These are phyloP conservation scores for Fusarium buharicum DNA, from an alignment of 2,329 filamentous ascomycete species.

Conservation along the genomic window DNA sequence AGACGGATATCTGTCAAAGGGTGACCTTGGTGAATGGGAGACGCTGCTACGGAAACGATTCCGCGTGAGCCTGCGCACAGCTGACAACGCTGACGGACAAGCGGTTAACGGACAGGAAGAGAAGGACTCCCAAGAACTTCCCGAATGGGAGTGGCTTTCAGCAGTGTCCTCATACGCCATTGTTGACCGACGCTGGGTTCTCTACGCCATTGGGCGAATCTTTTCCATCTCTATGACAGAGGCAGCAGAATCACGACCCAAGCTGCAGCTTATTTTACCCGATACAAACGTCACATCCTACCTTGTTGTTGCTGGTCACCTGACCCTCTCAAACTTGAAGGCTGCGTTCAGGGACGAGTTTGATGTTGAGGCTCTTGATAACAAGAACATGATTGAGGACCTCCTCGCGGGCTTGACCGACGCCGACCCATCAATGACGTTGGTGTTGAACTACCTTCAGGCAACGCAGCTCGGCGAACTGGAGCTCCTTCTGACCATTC, in stretches of 20 bases:
- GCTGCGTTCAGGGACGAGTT: slow-evolving; percentile 65
- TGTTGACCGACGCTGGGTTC: slow-evolving; percentile 72
- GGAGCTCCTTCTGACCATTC: slow-evolving; percentile 74
- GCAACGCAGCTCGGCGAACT: slow-evolving; percentile 71
- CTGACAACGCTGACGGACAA: slow-evolving; percentile 36
- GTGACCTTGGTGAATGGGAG: slow-evolving; percentile 62
- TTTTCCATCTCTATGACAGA: slow-evolving; percentile 63
- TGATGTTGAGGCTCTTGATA: slow-evolving; percentile 56
- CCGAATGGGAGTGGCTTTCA: slow-evolving; percentile 64
- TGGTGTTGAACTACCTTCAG: slow-evolving; percentile 73
- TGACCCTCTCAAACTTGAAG: slow-evolving; percentile 68
- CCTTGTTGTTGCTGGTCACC: slow-evolving; percentile 68
- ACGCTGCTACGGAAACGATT: slow-evolving; percentile 61
- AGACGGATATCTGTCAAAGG: slow-evolving; percentile 59
- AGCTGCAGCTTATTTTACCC: slow-evolving; percentile 54
- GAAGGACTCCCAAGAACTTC: slow-evolving; percentile 45
- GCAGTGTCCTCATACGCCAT: slow-evolving; percentile 59
- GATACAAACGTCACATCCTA: slow-evolving; percentile 68
- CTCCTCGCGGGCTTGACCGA: slow-evolving; percentile 70
- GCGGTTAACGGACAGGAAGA: slow-evolving; percentile 20
- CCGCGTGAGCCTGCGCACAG: slow-evolving; percentile 51
- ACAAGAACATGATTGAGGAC: slow-evolving; percentile 65
- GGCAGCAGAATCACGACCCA: slow-evolving; percentile 51
- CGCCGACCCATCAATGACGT: slow-evolving; percentile 74
- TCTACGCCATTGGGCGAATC: slow-evolving; percentile 70